Evolutionary conservation across 345 rosid genomes (phyloP).

Genomic region (Salix suchowensis): DNA sequence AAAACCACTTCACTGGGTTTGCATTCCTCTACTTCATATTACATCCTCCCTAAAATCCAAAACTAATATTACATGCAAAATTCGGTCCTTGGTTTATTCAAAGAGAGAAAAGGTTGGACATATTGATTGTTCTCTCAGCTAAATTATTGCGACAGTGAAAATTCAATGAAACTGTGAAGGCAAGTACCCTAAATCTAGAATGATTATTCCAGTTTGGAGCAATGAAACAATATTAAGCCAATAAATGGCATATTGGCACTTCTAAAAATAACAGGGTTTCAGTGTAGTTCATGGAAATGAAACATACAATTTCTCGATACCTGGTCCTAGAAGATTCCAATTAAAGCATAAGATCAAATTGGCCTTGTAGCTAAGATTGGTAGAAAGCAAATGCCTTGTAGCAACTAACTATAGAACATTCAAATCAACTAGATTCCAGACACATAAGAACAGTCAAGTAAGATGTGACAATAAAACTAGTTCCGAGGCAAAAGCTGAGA

Average conservation of each 20-base stretch:
- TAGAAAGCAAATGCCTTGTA: background rate
- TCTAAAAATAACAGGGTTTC: no score
- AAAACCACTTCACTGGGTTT: background rate
- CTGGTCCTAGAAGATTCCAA: no score
- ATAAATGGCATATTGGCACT: background rate
- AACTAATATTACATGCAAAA: no score
- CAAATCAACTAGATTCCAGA: background rate
- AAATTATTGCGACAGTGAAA: background rate
- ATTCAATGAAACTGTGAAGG: background rate
- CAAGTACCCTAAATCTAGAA: background rate
- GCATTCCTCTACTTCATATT: background rate
- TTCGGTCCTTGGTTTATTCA: no score
- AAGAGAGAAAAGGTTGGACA: no score
- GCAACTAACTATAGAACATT: background rate
- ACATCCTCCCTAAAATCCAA: background rate
- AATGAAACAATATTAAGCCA: background rate
- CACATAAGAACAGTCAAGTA: background rate
- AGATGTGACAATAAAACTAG: no score
- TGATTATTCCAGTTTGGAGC: background rate
- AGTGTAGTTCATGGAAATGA: background rate
- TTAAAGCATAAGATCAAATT: no score
- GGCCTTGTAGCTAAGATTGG: no score
- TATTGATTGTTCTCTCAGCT: background rate
- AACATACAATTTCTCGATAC: background rate
- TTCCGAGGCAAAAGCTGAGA: background rate